phyloP scores from a whole-genome alignment of 441 rosid genomes.

The Mallotus japonicus region DNA sequence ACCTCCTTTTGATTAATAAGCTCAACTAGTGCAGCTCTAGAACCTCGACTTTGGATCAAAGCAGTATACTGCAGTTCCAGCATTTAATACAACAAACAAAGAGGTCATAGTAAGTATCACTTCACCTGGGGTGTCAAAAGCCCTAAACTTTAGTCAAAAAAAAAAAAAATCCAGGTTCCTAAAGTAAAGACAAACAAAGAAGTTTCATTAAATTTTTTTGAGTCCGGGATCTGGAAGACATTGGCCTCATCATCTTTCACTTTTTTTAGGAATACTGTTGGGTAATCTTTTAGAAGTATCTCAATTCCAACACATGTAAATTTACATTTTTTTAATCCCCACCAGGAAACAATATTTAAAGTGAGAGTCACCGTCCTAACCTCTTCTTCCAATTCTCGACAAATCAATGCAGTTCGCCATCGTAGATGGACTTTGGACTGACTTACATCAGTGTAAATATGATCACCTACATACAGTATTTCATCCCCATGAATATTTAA shows the following conservation, averaged over 20 bases:
- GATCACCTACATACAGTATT: constrained; percentile 92
- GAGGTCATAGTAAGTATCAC: constrained; percentile 16
- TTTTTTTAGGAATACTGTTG: not conserved
- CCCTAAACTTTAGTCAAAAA: not conserved
- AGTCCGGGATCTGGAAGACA: not conserved
- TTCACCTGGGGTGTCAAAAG: not conserved
- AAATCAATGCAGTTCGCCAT: constrained; percentile 95
- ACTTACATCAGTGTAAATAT: constrained; percentile 95
- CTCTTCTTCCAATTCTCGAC: constrained; percentile 97
- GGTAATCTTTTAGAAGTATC: not conserved
- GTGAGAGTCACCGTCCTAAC: constrained; percentile 32
- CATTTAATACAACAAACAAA: constrained; percentile 14
- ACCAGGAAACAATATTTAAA: not conserved
- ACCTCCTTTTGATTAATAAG: constrained; percentile 90
- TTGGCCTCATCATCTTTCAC: not conserved
- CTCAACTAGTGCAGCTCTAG: constrained; percentile 67
- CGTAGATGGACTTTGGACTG: constrained; percentile 89
- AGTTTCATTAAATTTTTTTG: not conserved
- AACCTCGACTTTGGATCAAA: constrained; percentile 61
- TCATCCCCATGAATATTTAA: constrained; percentile 88
- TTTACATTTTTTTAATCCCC: not conserved
- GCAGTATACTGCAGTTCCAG: constrained; percentile 68
- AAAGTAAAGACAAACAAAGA: not conserved
- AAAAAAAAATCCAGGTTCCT: not conserved
- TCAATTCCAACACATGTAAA: not conserved